phyloP scores from a whole-genome alignment of 768 basidiomycete species.

The Chalciporus piperatus region DNA sequence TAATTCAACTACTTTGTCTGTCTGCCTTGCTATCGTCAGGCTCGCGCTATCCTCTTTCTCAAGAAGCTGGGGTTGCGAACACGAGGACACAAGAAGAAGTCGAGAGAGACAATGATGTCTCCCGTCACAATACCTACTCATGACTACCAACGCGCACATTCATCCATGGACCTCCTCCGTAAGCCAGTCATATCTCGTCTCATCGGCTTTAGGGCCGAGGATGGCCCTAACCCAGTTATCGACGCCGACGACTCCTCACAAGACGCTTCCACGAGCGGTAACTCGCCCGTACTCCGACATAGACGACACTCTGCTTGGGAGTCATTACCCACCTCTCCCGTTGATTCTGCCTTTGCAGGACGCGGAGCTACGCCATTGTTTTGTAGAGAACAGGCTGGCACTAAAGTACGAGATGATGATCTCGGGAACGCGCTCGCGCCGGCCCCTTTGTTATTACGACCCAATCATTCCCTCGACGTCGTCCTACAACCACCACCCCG shows the following conservation, averaged over 20 bases:
- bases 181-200: slow-evolving; percentile 24
- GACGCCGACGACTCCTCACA: slow-evolving; percentile 33
- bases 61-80: slow-evolving; percentile 36
- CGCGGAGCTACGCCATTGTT: slow-evolving; percentile 9
- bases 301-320: slow-evolving; percentile 27
- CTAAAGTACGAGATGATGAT: neutral
- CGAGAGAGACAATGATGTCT: slow-evolving; percentile 25
- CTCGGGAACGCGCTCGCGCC: slow-evolving; percentile 14
- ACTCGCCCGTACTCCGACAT: slow-evolving; percentile 17
- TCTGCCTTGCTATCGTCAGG: slow-evolving; percentile 8
- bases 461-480: slow-evolving; percentile 8
- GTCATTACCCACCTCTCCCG: slow-evolving; percentile 5
- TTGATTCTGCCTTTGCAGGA: slow-evolving; percentile 11
- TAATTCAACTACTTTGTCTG: slow-evolving; percentile 4
- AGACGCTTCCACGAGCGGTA: slow-evolving; percentile 24
- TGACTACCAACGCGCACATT: slow-evolving; percentile 27
- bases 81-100: slow-evolving; percentile 31
- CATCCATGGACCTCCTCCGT: slow-evolving; percentile 35
- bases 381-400: slow-evolving; percentile 10
- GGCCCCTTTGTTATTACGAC: slow-evolving; percentile 11
- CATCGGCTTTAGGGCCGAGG: slow-evolving; percentile 23
- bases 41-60: slow-evolving; percentile 38
- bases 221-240: slow-evolving; percentile 20
- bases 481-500: slow-evolving; percentile 7
- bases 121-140: slow-evolving; percentile 22